Percentiles rank a stretch among this genome's conserved stretches.
These are phyloP conservation scores for Zygosaccharomyces sapae DNA, from an alignment of 1,139 yeast species.

Conservation along the genomic window DNA sequence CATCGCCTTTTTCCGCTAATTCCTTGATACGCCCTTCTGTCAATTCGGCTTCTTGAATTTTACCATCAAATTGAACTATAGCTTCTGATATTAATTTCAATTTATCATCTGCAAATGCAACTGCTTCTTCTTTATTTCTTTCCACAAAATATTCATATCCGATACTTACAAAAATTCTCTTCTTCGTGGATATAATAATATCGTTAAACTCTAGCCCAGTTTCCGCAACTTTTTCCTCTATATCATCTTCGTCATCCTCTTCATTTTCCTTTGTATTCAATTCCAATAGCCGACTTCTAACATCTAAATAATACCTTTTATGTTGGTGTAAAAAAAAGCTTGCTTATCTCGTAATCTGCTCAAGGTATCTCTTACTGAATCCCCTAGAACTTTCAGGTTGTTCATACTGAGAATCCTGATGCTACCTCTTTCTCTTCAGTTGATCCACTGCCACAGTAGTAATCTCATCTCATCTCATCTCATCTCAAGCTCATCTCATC, in stretches of 20 bases:
- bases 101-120: conserved; percentile 43
- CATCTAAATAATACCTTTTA: conserved; percentile 31
- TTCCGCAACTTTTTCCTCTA: conserved; percentile 8
- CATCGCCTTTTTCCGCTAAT: conserved; percentile 27
- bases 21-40: conserved; percentile 37
- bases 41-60: conserved; percentile 44
- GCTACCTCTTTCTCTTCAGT: neutral
- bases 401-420: neutral
- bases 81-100: conserved; percentile 40
- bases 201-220: conserved; percentile 37
- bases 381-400: conserved; percentile 29
- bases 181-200: conserved; percentile 34
- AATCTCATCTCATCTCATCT: neutral
- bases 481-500: neutral
- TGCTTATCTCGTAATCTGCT: conserved; percentile 30
- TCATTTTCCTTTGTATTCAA: conserved; percentile 15
- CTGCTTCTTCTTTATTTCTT: conserved; percentile 44
- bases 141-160: conserved; percentile 64
- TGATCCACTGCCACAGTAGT: neutral
- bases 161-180: conserved; percentile 44
- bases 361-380: conserved; percentile 31
- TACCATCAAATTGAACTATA: conserved; percentile 41
- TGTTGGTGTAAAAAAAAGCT: conserved; percentile 32
- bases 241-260: conserved; percentile 12
- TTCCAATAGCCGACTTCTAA: conserved; percentile 29